Evolutionary conservation across 345 rosid species (phyloP).

Genomic region (Gossypium sturtianum): DNA sequence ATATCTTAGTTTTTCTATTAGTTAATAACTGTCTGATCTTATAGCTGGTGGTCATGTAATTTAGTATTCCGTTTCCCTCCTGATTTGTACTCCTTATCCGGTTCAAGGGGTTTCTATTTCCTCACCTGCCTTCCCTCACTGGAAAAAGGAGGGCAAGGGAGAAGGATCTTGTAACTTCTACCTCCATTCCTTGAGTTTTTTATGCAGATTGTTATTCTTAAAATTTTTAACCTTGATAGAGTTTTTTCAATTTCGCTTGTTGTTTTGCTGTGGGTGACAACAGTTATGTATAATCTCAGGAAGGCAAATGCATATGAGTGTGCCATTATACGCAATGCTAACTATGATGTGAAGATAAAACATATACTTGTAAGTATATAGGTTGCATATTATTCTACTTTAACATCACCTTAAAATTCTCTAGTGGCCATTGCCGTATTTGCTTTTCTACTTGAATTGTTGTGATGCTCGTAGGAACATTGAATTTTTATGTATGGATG

Average conservation of each 20-base stretch:
- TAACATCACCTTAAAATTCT: neutral
- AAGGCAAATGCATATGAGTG: constrained; percentile 59
- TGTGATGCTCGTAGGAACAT: neutral
- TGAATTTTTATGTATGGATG: neutral
- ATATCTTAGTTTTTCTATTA: neutral
- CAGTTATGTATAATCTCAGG: constrained; percentile 33
- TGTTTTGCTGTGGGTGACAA: constrained; percentile 7
- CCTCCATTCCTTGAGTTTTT: neutral
- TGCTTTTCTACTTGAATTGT: neutral
- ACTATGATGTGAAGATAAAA: constrained; percentile 55
- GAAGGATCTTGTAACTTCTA: neutral
- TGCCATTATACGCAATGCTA: constrained; percentile 52
- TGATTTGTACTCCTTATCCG: neutral
- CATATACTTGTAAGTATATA: constrained; percentile 59
- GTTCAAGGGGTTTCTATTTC: neutral
- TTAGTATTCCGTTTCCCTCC: neutral
- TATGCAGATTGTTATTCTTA: neutral
- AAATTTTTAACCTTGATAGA: neutral
- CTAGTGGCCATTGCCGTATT: neutral
- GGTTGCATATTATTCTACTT: neutral
- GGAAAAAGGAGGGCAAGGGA: neutral
- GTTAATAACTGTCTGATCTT: neutral
- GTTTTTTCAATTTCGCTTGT: neutral
- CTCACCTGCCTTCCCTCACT: neutral
- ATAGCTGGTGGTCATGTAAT: neutral